These are phyloP conservation scores for Colletotrichum incanum DNA, from an alignment of 2,329 filamentous ascomycete species.

Conservation along the genomic window DNA sequence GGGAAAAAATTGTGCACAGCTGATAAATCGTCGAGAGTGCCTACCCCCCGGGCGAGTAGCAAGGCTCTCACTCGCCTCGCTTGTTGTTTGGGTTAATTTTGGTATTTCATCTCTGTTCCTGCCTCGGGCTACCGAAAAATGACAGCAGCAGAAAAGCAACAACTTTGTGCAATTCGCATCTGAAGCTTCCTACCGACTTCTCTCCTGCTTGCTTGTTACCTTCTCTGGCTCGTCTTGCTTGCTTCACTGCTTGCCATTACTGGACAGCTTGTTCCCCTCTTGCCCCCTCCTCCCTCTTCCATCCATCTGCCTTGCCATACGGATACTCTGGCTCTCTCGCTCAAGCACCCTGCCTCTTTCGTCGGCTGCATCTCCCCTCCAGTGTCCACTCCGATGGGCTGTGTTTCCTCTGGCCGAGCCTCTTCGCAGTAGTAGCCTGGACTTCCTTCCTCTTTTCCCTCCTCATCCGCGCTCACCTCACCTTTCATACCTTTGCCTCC, in stretches of 20 bases:
- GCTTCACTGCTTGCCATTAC: conserved; percentile 11
- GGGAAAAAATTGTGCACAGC: conserved; percentile 35
- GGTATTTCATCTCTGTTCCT: conserved; percentile 25
- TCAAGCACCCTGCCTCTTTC: conserved; percentile 20
- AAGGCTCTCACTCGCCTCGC: conserved; percentile 24
- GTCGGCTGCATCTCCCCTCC: conserved; percentile 28
- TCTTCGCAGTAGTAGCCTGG: conserved; percentile 13
- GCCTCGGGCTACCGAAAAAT: conserved; percentile 25
- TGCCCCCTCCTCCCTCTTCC: not conserved
- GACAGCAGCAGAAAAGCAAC: conserved; percentile 29
- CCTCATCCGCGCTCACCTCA: conserved; percentile 29
- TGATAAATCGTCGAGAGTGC: conserved; percentile 39
- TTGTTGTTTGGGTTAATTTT: conserved; percentile 30
- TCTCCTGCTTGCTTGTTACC: not conserved
- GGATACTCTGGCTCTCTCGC: conserved; percentile 23
- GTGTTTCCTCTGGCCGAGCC: conserved; percentile 39
- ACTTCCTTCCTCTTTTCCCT: conserved; percentile 27
- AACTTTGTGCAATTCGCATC: conserved; percentile 34
- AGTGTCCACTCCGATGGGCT: conserved; percentile 36
- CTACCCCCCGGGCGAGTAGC: conserved; percentile 25
- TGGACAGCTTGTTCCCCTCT: conserved; percentile 5
- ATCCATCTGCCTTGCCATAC: conserved; percentile 9
- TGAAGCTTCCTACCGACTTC: conserved; percentile 15
- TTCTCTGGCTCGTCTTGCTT: conserved; percentile 7
- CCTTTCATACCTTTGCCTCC: conserved; percentile 10